Evolutionary conservation across 164 flowering plant genomes (phyloP).

Genomic region (Sedum album): DNA sequence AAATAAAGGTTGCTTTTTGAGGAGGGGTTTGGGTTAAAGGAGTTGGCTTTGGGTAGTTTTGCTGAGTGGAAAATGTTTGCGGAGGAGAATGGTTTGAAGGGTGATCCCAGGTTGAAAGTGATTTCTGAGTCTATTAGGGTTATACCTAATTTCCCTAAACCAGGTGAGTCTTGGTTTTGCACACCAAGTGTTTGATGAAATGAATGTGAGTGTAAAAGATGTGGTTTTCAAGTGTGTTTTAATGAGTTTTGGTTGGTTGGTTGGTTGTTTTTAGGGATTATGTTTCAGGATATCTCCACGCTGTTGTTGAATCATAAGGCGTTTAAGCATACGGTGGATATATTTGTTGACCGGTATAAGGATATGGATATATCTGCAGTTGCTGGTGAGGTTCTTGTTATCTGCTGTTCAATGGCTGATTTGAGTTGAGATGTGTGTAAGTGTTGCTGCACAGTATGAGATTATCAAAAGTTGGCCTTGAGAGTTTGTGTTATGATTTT

Average conservation of each 20-base stretch:
- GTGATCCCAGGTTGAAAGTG: conserved; percentile 67
- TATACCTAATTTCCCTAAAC: conserved; percentile 75
- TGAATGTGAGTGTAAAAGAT: not conserved
- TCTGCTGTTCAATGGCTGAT: not conserved
- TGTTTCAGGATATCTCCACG: conserved; percentile 95
- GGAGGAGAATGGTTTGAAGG: conserved; percentile 54
- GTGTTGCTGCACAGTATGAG: not conserved
- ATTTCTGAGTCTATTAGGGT: conserved; percentile 74
- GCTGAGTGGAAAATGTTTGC: conserved; percentile 37
- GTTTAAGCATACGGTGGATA: conserved; percentile 74
- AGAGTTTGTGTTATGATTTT: not conserved
- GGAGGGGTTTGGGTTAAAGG: not conserved
- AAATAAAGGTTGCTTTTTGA: no score
- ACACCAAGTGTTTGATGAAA: not conserved
- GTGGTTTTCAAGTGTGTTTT: conserved; percentile 7
- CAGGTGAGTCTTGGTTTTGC: conserved; percentile 30
- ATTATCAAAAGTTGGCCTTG: not conserved
- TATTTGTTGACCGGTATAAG: conserved; percentile 81
- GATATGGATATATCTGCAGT: conserved; percentile 80
- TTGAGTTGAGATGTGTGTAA: not conserved
- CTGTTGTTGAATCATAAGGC: conserved; percentile 68
- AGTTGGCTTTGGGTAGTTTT: not conserved
- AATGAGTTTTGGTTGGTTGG: not conserved
- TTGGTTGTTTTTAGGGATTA: conserved; percentile 45
- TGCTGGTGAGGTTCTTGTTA: conserved; percentile 42